phyloP scores from a whole-genome alignment of 257 asterid species.

The Jaltomata sinuosa region DNA sequence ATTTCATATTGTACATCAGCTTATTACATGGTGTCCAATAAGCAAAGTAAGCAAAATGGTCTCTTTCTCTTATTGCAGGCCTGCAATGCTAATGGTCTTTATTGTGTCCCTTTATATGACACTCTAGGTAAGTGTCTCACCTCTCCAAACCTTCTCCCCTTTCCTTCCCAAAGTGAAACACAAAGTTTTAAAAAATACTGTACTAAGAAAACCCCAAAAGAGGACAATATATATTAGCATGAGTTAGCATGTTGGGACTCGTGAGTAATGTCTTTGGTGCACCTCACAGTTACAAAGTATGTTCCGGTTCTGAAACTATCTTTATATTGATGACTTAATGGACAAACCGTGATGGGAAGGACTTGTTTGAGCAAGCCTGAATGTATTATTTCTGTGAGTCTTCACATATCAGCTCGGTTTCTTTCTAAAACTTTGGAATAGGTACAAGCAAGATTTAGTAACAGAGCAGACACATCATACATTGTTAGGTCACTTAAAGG shows the following conservation, averaged over 20 bases:
- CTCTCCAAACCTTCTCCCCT: not conserved
- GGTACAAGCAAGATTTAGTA: not conserved
- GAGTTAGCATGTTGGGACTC: not conserved
- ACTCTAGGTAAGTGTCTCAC: conserved; percentile 46
- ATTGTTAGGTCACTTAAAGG: not conserved
- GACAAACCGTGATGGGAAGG: not conserved
- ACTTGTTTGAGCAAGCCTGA: not conserved
- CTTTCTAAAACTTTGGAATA: not conserved
- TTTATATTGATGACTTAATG: not conserved
- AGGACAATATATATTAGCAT: not conserved
- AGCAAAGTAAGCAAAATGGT: not conserved
- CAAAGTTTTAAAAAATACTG: not conserved
- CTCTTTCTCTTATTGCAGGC: conserved; percentile 37
- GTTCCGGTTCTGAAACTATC: not conserved
- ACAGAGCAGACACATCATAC: not conserved
- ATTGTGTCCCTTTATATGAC: conserved; percentile 72
- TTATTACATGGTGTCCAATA: not conserved
- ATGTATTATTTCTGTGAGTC: not conserved
- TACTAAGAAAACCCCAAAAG: not conserved
- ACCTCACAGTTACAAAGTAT: not conserved
- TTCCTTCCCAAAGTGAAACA: not conserved
- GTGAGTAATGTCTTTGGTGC: not conserved
- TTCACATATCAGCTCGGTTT: not conserved
- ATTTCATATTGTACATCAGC: not conserved
- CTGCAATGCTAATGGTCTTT: conserved; percentile 72